Base-by-base conservation (phyloP, 129 eudicot species). In the Arctium minus region DNA sequence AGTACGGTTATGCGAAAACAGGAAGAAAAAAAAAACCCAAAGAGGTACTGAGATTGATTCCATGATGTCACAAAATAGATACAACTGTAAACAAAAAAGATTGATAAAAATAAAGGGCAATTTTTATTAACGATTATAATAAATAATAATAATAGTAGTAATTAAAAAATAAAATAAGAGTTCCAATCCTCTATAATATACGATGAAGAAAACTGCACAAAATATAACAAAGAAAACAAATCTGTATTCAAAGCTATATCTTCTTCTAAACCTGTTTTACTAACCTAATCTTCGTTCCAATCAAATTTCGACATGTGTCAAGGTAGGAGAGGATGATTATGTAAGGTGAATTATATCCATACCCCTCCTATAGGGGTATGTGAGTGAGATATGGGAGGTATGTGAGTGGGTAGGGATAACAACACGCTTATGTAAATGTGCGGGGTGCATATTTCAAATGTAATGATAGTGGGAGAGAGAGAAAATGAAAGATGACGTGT, bases 161-260 rank as follows among this genome's bases (percentile, higher is more conserved):
- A 56, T 17, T 13, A n/a, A 64, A 56, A n/a, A 22, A 22, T 22
- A 22, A 73, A 71, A 73, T 1, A 38, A 44, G 46, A 42, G 48
- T 12, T 79, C 75, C 82, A 42, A 44, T n/a, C 75, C 74, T 27
- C 38, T 68, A 65, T 31, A 74, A 74, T 39, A 75, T 62, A 73
- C 30, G 67, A 5, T 76, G 11, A 35, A 44, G 32, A 82, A 70
- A 82, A 83, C 86, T 73, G 79, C 84, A 78, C 77, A 78, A 67
- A 84, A 62, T 12, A 53, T 75, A 85, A 76, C 68, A 33, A 84
- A 62, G 35, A 53, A 80, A 80, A 76, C 68, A 33, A 74, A 36
- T 75, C 8, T 69, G 32, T 76, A 75, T 81, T 39, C 39, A 80
- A 73, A 71, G 44, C 72, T 80, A 35, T 56, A 38, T 27, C 82